Base-by-base conservation (phyloP, 1,284 basidiomycete genomes). In the Meripilus lineatus region DNA sequence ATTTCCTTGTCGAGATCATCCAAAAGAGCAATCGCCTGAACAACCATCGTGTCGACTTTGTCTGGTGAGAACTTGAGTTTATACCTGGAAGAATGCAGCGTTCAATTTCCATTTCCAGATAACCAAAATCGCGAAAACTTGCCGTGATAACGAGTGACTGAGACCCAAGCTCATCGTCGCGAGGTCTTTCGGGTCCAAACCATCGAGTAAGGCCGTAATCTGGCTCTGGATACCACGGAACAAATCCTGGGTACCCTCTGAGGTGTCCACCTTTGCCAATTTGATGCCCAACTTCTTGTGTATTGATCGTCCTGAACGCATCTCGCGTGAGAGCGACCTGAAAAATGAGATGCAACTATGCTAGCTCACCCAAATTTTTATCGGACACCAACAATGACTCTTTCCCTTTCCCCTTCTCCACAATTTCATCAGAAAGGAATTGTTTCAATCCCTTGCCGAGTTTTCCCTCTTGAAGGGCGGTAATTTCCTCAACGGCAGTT, bases 1-100 rank as follows among this genome's bases (percentile, higher is more conserved):
- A 98, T 92, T 71, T 99, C 95, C 72, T 99, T 99, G 83, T 99
- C 95, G 30, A 99, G 75, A 64, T 99, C 95, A 61, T 99, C 95
- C 46, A 99, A 79, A 20, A 99, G 74, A n/a, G 93, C 95, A 61
- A 99, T 97, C 13, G 95, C 95, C 69, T 99, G 96, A 25, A 99
- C 89, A 49, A 99, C 89, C 96, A 99, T 99, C 18, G 93, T 97
- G 66, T 99, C 95, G 39, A 99, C 94, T 70, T 98, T 98, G 74
- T 99, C 95, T 4, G 95, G 94, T 15, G 93, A 98, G 70, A 99
- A 99, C 71, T 99, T 98, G 61, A 99, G 80, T 77, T 99, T 99
- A 75, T 95, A 99, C 50, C 94, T 93, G 52, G 8, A 6, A 26
- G 17, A 18, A 30, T 18, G 10, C 13, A 20, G 13, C 8, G 15